These are phyloP conservation scores for Vachellia pachyceras DNA, from an alignment of 306 rosid species.

Conservation along the genomic window DNA sequence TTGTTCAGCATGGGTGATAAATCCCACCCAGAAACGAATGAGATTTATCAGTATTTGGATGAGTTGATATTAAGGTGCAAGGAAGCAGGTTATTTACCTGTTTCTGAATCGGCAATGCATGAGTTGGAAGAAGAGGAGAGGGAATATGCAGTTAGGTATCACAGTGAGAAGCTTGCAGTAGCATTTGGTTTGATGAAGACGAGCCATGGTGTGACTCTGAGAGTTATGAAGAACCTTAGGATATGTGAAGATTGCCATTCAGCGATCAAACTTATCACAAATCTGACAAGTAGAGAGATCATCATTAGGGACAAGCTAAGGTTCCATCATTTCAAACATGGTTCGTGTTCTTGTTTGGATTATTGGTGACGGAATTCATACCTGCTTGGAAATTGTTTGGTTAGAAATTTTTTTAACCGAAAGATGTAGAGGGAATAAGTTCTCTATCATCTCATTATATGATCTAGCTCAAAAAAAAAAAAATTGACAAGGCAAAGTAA, in stretches of 20 bases:
- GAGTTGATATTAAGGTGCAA: slow-evolving; percentile 68
- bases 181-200: slow-evolving; percentile 84
- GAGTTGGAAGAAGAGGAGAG: slow-evolving; percentile 93
- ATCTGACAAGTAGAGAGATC: slow-evolving; percentile 69
- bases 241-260: slow-evolving; percentile 95
- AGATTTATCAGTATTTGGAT: slow-evolving; percentile 66
- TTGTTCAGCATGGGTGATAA: too few species aligned
- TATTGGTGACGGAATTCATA: slow-evolving; percentile 66
- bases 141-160: slow-evolving; percentile 90
- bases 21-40: too few species aligned
- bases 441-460: not conserved
- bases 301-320: slow-evolving; percentile 82
- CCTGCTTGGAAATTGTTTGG: not conserved
- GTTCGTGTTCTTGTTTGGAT: slow-evolving; percentile 80
- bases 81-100: slow-evolving; percentile 71
- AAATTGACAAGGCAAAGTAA: too few species aligned
- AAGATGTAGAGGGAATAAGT: slow-evolving; percentile 13
- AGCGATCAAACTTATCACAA: slow-evolving; percentile 75
- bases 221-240: slow-evolving; percentile 84
- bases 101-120: slow-evolving; percentile 68
- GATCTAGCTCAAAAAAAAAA: too few species aligned
- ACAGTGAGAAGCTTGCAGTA: slow-evolving; percentile 92
- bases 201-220: slow-evolving; percentile 53
- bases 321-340: slow-evolving; percentile 81
- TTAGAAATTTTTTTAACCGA: slow-evolving; percentile 6